Conservation (phyloP, 768 basidiomycete genomes). For the Termitomyces sp. region DNA sequence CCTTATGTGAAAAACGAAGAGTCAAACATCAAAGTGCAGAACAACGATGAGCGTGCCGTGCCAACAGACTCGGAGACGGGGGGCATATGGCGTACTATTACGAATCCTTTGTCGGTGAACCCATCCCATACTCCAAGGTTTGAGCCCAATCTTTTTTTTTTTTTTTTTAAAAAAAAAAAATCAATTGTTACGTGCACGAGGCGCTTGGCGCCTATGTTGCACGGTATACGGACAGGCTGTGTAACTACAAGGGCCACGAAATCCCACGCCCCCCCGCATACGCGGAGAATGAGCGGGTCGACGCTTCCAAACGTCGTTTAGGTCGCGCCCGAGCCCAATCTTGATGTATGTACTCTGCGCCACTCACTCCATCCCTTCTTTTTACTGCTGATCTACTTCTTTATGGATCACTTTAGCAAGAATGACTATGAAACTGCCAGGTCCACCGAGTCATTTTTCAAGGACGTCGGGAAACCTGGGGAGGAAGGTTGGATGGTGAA, state of each 20-base stretch:
- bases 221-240: too few species aligned
- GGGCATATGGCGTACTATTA: constrained; percentile 9
- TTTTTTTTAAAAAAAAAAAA: too few species aligned
- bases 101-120: constrained; percentile 12
- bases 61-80: not conserved
- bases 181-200: too few species aligned
- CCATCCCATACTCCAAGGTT: constrained; percentile 6
- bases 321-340: too few species aligned
- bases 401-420: constrained; percentile 8
- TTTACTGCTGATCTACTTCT: not conserved
- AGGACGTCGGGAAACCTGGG: constrained; percentile 12
- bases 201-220: too few species aligned
- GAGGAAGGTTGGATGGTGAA: constrained; percentile 12
- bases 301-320: too few species aligned
- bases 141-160: too few species aligned
- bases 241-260: too few species aligned
- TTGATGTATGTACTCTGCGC: not conserved
- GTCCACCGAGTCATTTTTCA: not conserved
- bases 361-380: not conserved
- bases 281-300: too few species aligned
- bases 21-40: not conserved
- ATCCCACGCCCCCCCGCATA: too few species aligned
- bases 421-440: constrained; percentile 3
- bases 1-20: too few species aligned
- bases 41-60: not conserved